Percentiles rank a stretch among this genome's conserved stretches.
phyloP scores from a whole-genome alignment of 2,329 filamentous ascomycete genomes.

The Thielaviopsis euricoi region DNA sequence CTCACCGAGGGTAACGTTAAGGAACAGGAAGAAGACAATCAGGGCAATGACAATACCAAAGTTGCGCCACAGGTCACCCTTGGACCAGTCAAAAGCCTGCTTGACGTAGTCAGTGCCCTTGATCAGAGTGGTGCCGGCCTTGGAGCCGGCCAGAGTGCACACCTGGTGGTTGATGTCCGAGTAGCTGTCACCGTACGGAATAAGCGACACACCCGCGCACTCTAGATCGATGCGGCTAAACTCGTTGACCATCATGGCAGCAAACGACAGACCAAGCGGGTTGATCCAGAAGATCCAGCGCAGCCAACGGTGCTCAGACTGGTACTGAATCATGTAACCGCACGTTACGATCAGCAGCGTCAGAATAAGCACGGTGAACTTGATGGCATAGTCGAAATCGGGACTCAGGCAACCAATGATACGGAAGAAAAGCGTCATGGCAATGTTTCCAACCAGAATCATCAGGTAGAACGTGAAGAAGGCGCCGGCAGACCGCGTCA shows the following conservation, averaged over 20 bases:
- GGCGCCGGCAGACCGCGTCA: slow-evolving; percentile 51
- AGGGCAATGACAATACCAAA: slow-evolving; percentile 66
- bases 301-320: slow-evolving; percentile 57
- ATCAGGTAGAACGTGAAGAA: slow-evolving; percentile 67
- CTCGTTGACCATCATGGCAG: slow-evolving; percentile 73
- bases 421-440: slow-evolving; percentile 64
- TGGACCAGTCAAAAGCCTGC: slow-evolving; percentile 49
- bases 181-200: slow-evolving; percentile 58
- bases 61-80: slow-evolving; percentile 61
- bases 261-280: slow-evolving; percentile 57
- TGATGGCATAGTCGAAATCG: slow-evolving; percentile 74
- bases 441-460: slow-evolving; percentile 50
- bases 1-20: slow-evolving; percentile 68
- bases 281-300: slow-evolving; percentile 72
- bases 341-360: slow-evolving; percentile 68
- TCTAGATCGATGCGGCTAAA: slow-evolving; percentile 53
- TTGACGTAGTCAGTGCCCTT: slow-evolving; percentile 54
- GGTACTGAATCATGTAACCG: slow-evolving; percentile 72
- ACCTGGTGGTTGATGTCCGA: slow-evolving; percentile 57
- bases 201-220: slow-evolving; percentile 49
- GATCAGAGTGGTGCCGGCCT: slow-evolving; percentile 45
- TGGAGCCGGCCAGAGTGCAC: slow-evolving; percentile 62
- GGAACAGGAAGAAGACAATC: slow-evolving; percentile 56
- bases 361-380: slow-evolving; percentile 63
- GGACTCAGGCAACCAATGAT: slow-evolving; percentile 59